Conservation (phyloP, 2,329 filamentous ascomycete genomes). For the Aspergillus uvarum region DNA sequence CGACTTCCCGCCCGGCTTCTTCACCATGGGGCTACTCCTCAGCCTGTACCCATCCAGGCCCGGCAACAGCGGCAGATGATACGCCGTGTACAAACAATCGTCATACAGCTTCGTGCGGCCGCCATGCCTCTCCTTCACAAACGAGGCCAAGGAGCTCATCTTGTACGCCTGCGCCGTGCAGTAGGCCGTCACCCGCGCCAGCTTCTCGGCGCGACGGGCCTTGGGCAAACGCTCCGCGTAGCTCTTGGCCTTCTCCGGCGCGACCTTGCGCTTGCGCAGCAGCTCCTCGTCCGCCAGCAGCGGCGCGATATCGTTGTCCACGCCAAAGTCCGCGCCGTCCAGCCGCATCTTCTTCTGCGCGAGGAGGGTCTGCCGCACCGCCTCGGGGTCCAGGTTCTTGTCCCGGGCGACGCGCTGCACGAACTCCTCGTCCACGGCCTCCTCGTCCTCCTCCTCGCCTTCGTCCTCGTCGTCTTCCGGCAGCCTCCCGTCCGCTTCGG, state of each 20-base stretch:
- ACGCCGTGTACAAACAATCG: constrained; percentile 93
- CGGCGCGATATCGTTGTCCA: constrained; percentile 54
- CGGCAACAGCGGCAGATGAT: constrained; percentile 83
- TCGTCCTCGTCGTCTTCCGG: constrained; percentile 18
- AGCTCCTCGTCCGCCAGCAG: constrained; percentile 59
- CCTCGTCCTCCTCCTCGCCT: constrained; percentile 26
- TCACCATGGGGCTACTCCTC: constrained; percentile 84
- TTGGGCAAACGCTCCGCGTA: constrained; percentile 94
- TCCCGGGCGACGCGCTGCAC: constrained; percentile 35
- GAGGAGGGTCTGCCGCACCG: constrained; percentile 32
- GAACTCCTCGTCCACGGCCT: constrained; percentile 37
- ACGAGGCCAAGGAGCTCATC: constrained; percentile 81
- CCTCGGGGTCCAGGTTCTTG: constrained; percentile 35
- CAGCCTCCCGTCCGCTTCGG: constrained; percentile 37
- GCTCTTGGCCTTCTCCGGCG: constrained; percentile 69
- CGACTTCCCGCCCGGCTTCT: constrained; percentile 89
- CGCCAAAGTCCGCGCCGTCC: constrained; percentile 54
- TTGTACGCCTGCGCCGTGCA: constrained; percentile 94
- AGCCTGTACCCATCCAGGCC: constrained; percentile 85
- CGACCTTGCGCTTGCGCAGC: constrained; percentile 53
- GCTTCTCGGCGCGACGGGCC: constrained; percentile 77
- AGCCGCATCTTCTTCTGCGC: constrained; percentile 30
- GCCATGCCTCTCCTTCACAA: constrained; percentile 81
- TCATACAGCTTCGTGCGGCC: constrained; percentile 96
- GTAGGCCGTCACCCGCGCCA: constrained; percentile 90